These are phyloP conservation scores for Pseudopithomyces maydicus DNA, from an alignment of 2,329 filamentous ascomycete genomes.

Conservation along the genomic window DNA sequence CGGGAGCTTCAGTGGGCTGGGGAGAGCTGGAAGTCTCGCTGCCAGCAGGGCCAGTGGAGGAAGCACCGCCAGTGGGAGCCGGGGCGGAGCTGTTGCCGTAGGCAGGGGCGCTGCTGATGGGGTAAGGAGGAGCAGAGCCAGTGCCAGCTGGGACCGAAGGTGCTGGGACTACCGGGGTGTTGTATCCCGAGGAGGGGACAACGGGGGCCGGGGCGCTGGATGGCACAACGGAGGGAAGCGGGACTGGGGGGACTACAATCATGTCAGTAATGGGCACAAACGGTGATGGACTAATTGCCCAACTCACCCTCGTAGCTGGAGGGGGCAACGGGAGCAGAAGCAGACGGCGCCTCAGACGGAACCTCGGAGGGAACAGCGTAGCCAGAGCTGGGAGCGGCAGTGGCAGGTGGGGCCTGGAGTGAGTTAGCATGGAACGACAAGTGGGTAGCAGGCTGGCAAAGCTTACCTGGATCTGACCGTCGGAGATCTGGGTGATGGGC, in stretches of 20 bases:
- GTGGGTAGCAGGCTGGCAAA: not conserved
- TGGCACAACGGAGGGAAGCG: slow-evolving; percentile 3
- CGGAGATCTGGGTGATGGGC: slow-evolving; percentile 45
- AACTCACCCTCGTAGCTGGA: not conserved
- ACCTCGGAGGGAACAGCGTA: slow-evolving; percentile 1
- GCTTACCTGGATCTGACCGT: slow-evolving; percentile 44
- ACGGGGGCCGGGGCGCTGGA: not conserved
- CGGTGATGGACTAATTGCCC: not conserved
- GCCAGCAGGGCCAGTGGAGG: not conserved
- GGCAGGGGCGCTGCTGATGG: not conserved
- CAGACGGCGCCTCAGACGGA: not conserved
- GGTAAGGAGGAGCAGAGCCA: not conserved
- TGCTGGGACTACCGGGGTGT: slow-evolving; percentile 1
- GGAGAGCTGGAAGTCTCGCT: not conserved
- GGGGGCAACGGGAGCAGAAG: not conserved
- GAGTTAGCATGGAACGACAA: no score
- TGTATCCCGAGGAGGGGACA: not conserved
- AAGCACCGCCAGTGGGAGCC: not conserved
- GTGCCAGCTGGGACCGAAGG: slow-evolving; percentile 10
- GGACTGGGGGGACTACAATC: slow-evolving; percentile 6
- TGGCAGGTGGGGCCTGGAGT: slow-evolving; percentile 23
- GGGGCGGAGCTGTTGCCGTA: not conserved
- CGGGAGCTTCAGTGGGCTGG: not conserved
- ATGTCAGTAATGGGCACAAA: slow-evolving; percentile 12
- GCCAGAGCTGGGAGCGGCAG: slow-evolving; percentile 11